Evolutionary conservation across 148 eudicot genomes (phyloP).

Genomic region (Amaranthus hypochondriacus): DNA sequence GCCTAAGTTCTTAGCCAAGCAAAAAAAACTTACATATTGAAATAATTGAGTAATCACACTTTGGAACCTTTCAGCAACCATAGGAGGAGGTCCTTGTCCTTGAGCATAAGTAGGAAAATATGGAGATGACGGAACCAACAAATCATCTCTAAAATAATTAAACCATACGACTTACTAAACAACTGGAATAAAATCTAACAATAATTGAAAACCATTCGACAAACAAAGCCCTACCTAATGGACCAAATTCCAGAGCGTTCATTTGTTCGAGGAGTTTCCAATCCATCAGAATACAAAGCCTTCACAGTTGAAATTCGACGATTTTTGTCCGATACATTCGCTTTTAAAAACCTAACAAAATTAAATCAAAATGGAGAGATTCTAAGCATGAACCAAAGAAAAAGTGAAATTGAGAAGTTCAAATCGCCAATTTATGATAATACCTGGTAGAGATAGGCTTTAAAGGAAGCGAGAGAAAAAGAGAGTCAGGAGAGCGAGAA

Average conservation of each 20-base stretch:
- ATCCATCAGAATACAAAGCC: slow-evolving; percentile 46
- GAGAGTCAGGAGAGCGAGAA: slow-evolving; percentile 21
- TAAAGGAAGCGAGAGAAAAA: slow-evolving; percentile 24
- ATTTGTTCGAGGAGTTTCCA: slow-evolving; percentile 24
- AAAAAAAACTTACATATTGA: slow-evolving; percentile 54
- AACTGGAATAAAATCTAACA: neutral
- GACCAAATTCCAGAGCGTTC: slow-evolving; percentile 59
- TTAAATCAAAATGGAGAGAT: neutral
- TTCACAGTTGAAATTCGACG: slow-evolving; percentile 32
- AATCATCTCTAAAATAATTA: slow-evolving; percentile 53
- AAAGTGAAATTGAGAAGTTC: too few species aligned
- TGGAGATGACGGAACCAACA: slow-evolving; percentile 67
- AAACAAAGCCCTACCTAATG: slow-evolving; percentile 47
- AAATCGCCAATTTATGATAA: neutral
- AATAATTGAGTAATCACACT: slow-evolving; percentile 75
- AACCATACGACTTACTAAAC: neutral
- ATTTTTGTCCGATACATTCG: slow-evolving; percentile 18
- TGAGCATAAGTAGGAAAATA: slow-evolving; percentile 58
- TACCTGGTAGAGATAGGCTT: slow-evolving; percentile 23
- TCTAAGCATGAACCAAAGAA: neutral
- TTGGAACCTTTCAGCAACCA: slow-evolving; percentile 74
- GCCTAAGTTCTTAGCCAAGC: neutral
- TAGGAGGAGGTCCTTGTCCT: slow-evolving; percentile 78
- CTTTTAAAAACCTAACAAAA: slow-evolving; percentile 28
- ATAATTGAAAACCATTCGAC: neutral